Evolutionary conservation across 129 eudicot species (phyloP).

Genomic region (Escallonia rubra): DNA sequence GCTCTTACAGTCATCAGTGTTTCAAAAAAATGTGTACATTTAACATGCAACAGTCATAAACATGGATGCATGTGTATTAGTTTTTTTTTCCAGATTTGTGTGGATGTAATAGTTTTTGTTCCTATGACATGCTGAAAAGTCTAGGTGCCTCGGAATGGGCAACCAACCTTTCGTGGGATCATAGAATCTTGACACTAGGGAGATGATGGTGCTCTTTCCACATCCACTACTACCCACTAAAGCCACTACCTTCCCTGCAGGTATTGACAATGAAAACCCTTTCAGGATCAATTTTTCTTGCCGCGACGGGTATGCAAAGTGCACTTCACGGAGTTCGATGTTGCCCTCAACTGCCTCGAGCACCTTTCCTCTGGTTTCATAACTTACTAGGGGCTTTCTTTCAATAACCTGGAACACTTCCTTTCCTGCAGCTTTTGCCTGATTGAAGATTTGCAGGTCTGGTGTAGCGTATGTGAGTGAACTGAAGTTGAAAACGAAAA

Average conservation of each 20-base stretch:
- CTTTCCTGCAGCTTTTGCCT: constrained; percentile 85
- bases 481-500: constrained; percentile 23
- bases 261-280: constrained; percentile 75
- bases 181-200: constrained; percentile 69
- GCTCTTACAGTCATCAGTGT: no score
- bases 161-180: constrained; percentile 64
- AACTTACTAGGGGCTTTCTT: constrained; percentile 47
- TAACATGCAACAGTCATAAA: no score
- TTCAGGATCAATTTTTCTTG: constrained; percentile 52
- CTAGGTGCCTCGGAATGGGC: no score
- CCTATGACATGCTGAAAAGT: no score
- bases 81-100: no score
- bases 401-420: constrained; percentile 76
- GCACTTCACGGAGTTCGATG: constrained; percentile 51
- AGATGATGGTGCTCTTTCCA: constrained; percentile 85
- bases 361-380: constrained; percentile 44
- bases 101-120: no score
- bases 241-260: constrained; percentile 76
- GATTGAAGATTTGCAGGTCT: constrained; percentile 86
- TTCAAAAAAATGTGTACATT: no score
- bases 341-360: constrained; percentile 45
- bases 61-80: no score
- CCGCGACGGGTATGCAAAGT: constrained; percentile 78
- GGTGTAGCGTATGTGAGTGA: constrained; percentile 84
- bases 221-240: constrained; percentile 89